A percentile compares a stretch with the other conserved stretches of the same genome.
Evolutionary conservation across 306 rosid species (phyloP).

Genomic region (Prunus padus): DNA sequence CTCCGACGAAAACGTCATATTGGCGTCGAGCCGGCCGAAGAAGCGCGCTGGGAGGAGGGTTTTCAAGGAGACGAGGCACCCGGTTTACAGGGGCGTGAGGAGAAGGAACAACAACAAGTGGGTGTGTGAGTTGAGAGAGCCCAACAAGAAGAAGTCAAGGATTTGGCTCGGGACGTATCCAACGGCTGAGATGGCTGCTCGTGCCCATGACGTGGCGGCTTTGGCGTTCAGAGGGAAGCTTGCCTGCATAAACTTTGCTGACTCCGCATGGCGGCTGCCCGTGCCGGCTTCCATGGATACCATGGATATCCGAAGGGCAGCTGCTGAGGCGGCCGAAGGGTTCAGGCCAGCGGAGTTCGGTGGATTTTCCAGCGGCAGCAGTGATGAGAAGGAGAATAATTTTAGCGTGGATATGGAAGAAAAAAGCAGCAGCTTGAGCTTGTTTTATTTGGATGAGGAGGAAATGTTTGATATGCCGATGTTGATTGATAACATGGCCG

Average conservation of each 20-base stretch:
- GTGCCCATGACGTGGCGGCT: slow-evolving; percentile 88
- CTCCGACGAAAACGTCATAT: slow-evolving; percentile 48
- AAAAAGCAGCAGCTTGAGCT: background rate
- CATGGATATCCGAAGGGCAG: slow-evolving; percentile 52
- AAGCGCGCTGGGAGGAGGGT: slow-evolving; percentile 62
- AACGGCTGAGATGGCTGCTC: slow-evolving; percentile 79
- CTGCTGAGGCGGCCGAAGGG: slow-evolving; percentile 51
- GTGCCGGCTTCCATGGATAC: slow-evolving; percentile 47
- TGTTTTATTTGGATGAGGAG: slow-evolving; percentile 32
- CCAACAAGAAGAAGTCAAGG: slow-evolving; percentile 44
- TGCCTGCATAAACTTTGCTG: slow-evolving; percentile 75
- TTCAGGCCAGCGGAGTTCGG: slow-evolving; percentile 25
- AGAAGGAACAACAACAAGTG: slow-evolving; percentile 70
- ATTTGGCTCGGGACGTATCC: slow-evolving; percentile 89
- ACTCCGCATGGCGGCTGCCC: slow-evolving; percentile 55
- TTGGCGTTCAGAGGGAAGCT: slow-evolving; percentile 54
- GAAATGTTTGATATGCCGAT: slow-evolving; percentile 35
- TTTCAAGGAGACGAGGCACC: slow-evolving; percentile 82
- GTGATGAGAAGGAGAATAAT: background rate
- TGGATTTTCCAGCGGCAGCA: background rate
- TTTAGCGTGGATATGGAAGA: background rate
- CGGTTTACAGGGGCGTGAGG: slow-evolving; percentile 72
- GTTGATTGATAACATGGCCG: slow-evolving; percentile 44
- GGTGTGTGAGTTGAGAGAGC: slow-evolving; percentile 87
- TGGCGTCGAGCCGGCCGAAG: slow-evolving; percentile 66